Percentiles rank a stretch among this genome's conserved stretches.
These are phyloP conservation scores for Kwoniella dejecticola DNA, from an alignment of 768 basidiomycete genomes.

Conservation along the genomic window DNA sequence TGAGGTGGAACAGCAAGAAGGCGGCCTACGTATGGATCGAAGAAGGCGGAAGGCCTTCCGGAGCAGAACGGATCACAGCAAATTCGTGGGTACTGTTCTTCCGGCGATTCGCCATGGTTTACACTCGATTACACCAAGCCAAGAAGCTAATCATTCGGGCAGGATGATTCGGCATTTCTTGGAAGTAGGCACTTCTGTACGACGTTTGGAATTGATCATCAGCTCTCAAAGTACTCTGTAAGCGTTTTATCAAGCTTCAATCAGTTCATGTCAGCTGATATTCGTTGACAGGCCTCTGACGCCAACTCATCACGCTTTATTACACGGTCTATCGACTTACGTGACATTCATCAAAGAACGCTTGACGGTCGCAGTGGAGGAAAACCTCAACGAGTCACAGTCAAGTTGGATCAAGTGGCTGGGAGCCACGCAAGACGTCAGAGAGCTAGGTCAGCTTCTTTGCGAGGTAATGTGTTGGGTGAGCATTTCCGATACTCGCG, in stretches of 20 bases:
- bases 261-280: background rate
- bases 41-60: conserved; percentile 11
- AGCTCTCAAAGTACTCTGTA: conserved; percentile 31
- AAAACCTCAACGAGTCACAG: conserved; percentile 6
- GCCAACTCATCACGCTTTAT: conserved; percentile 45
- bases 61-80: conserved; percentile 22
- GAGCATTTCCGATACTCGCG: background rate
- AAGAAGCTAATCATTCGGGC: background rate
- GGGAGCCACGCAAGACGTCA: conserved; percentile 20
- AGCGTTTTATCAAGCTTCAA: conserved; percentile 2
- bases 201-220: conserved; percentile 39
- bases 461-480: conserved; percentile 46
- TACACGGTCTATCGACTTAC: conserved; percentile 40
- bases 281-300: conserved; percentile 31
- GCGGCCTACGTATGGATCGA: conserved; percentile 24
- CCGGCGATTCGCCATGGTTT: too few species aligned
- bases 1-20: conserved; percentile 35
- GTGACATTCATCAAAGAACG: conserved; percentile 39
- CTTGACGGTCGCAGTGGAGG: conserved; percentile 23
- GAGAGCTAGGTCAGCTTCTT: conserved; percentile 20
- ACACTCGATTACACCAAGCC: too few species aligned
- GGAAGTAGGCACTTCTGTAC: conserved; percentile 34
- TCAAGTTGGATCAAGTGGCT: conserved; percentile 31
- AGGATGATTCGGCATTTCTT: conserved; percentile 30
- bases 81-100: conserved; percentile 22